Evolutionary conservation across 1,284 basidiomycete genomes (phyloP).

Genomic region (Caloboletus firmus): DNA sequence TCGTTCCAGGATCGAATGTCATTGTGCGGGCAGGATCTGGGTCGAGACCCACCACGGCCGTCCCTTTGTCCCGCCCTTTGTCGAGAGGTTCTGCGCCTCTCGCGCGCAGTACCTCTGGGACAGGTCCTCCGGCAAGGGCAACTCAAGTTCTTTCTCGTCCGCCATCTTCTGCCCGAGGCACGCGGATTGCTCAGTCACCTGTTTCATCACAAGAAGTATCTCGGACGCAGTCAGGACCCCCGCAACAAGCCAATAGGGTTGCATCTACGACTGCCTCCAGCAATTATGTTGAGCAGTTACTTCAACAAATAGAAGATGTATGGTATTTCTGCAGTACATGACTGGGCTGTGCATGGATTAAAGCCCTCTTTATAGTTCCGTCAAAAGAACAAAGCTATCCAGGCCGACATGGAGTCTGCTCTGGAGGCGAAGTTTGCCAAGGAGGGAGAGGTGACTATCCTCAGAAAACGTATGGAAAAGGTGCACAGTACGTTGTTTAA

Average conservation of each 20-base stretch:
- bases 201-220: slow-evolving; percentile 24
- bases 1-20: slow-evolving; percentile 5
- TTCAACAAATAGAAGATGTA: slow-evolving; percentile 51
- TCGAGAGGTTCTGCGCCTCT: slow-evolving; percentile 11
- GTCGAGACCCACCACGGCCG: slow-evolving; percentile 2
- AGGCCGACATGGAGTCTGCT: slow-evolving; percentile 16
- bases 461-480: slow-evolving; percentile 36
- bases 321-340: slow-evolving; percentile 16
- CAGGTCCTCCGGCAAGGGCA: slow-evolving; percentile 10
- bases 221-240: slow-evolving; percentile 14
- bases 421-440: slow-evolving; percentile 31
- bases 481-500: slow-evolving; percentile 9
- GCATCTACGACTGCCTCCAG: slow-evolving; percentile 3
- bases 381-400: slow-evolving; percentile 46
- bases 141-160: slow-evolving; percentile 14
- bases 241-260: slow-evolving; percentile 10
- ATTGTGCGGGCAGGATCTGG: slow-evolving; percentile 4
- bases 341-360: slow-evolving; percentile 4
- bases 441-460: slow-evolving; percentile 35
- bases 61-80: slow-evolving; percentile 12
- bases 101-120: slow-evolving; percentile 12
- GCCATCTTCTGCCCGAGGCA: slow-evolving; percentile 17
- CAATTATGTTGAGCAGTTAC: slow-evolving; percentile 32
- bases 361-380: slow-evolving; percentile 43
- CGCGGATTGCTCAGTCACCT: slow-evolving; percentile 15